Evolutionary conservation across 1,139 yeast species (phyloP), one percentile per base, ranked within the genome.

Genomic region (Saccharomycopsis hybrid): DNA sequence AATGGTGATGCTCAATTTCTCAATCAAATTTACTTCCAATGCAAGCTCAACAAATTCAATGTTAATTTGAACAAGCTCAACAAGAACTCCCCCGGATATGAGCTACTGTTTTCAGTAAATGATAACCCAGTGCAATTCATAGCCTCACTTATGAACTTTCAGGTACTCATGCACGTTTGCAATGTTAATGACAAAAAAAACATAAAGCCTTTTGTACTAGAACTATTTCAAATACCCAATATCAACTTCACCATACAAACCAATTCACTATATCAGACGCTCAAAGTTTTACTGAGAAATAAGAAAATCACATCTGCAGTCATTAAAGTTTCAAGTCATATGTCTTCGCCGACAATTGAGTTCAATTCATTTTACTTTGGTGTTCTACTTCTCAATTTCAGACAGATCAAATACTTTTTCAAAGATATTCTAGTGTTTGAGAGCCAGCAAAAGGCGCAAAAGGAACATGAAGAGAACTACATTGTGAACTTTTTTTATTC

Each of bases 111-210:
- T 59, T 68, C 71, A 37, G 69, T 74, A 8, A 61, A 64, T 2
- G 88, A 82, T 55, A 63, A 62, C 13, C 89, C 89, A 1, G 62
- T 78, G 43, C 80, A 78, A 53, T 57, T 73, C 39, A 69, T 79
- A 13, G 53, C 69, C 2, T 71, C 82, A 0, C 30, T 68, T 4
- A 57, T 68, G 32, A 62, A 66, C 28, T 58, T 76, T 0, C 80
- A 72, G 56, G 52, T 74, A 11, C 60, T 73, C 5, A 62, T 71
- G 38, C 18, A 18, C 18, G 18, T 18, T 18, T 18, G 18, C 18
- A 18, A 18, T 18, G 61, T 74, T 31, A 54, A 58, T 51, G 51
- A 60, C 25, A 46, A 54, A 42, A 30, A 40, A 11, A 36, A 11
- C 11, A 18, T 18, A 18, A 18, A 18, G 45, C 45, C 2, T 5